Conservation (phyloP, 441 rosid species). For the Bocquillonia castaneifolia region DNA sequence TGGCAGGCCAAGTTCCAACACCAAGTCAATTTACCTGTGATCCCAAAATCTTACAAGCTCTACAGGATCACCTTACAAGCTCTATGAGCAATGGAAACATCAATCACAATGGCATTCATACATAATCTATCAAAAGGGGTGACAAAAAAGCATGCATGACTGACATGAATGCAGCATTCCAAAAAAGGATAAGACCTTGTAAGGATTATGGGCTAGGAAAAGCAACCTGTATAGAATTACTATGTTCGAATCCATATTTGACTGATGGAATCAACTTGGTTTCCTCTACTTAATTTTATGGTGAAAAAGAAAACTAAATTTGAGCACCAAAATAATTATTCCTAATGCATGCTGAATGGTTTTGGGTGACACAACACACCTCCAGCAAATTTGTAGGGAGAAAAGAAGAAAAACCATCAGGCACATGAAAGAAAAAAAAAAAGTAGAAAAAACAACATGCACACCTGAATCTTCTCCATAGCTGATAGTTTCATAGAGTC, state of each 20-base stretch:
- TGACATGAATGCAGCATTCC: too few relatives aligned
- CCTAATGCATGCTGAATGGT: neutral
- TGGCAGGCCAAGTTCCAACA: neutral
- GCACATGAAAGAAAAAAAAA: neutral
- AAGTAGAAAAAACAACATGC: neutral
- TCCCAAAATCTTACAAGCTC: neutral
- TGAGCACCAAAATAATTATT: constrained; percentile 2
- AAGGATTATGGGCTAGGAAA: neutral
- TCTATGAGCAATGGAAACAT: neutral
- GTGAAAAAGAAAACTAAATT: neutral
- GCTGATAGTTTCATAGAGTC: constrained; percentile 53
- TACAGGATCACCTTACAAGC: neutral
- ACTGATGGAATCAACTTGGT: neutral
- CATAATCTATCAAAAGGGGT: neutral
- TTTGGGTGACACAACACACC: neutral
- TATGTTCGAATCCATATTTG: neutral
- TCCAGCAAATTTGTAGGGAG: neutral
- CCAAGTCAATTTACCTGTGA: neutral
- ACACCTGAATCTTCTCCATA: constrained; percentile 78
- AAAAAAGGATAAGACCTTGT: neutral
- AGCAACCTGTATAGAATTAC: neutral
- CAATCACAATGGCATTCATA: neutral
- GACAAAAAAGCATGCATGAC: too few relatives aligned
- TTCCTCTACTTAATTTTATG: neutral
- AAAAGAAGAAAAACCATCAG: constrained; percentile 1